Base-by-base conservation (phyloP, 2,329 filamentous ascomycete species). In the Fusarium proliferatum region DNA sequence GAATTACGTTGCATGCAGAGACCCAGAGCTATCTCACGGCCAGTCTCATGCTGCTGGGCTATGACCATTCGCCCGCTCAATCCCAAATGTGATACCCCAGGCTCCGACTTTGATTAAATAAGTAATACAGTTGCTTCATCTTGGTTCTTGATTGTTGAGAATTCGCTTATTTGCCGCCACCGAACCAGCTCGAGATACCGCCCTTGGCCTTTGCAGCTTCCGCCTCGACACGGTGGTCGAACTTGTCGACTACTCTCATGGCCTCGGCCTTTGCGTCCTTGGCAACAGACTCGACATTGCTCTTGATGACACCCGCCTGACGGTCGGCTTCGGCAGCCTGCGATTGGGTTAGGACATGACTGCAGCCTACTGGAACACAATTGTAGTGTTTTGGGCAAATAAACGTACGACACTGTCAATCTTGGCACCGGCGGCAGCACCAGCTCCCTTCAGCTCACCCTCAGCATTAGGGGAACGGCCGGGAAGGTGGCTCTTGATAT, bases 181-280 rank as follows among this genome's bases (percentile, higher is more conserved):
- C 92, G 79, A 98, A 97, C 95, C 95, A 98, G 81, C 93, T 89
- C 46, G 92, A 93, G 78, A 97, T 83, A 73, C 93, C 92, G 78
- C 91, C 90, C 90, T 97, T 97, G 49, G 94, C 93, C 86, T 97
- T 93, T 58, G 91, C 84, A 8, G 94, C 90, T 74, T 91, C 91
- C 74, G 93, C 86, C 86, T 95, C 93, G 59, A 97, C 92, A 75
- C 91, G 95, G 78, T 90, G 89, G 84, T 97, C 95, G 78, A 95
- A 92, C 82, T 92, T 90, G 83, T 98, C 92, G 58, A 96, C 90
- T 79, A 94, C 93, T 81, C 91, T 90, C 77, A 92, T 83, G 38
- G 91, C 84, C 69, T 92, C 87, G 45, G 90, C 88, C 75, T 92
- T 88, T 67, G 89, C 85, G 26, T 92, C 89, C 80, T 92, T 90